Base-by-base conservation (phyloP, 495 filamentous ascomycete genomes). In the Apiosordaria backusii region DNA sequence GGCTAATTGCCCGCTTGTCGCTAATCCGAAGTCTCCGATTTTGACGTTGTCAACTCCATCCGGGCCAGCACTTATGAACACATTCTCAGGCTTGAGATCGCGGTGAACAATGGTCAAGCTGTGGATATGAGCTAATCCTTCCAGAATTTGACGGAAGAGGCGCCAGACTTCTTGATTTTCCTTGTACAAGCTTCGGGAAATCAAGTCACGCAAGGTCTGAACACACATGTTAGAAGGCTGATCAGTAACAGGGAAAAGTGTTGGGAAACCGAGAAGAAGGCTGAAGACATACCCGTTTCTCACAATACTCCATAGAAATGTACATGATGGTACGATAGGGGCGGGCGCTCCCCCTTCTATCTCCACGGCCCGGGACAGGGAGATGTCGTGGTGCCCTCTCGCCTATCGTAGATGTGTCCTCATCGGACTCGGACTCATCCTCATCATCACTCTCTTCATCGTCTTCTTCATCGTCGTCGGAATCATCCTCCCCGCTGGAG, bases 11-110 rank as follows among this genome's bases (percentile, higher is more conserved):
- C 92, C 91, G 68, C 87, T 93, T 2, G 93, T 97, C 50, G 95
- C 95, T 45, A 99, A 82, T 4, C 95, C 95, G 76, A 99, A 98
- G 74, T 99, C 95, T 60, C 95, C 95, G 66, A 99, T 97, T 64
- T 93, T 91, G 13, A 96, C 92, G 71, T 96, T 94, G 55, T 90
- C 91, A 2, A 89, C 84, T 40, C 89, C 85, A 71, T 98, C 96
- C 13, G 77, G 70, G 13, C 77, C 77, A 23, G 75, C 73, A 26
- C 74, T 75, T 70, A 98, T 95, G 78, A 99, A 99, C 58, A 99
- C 87, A 68, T 99, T 99, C 71, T 99, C 96, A 0, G 95, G 95
- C 72, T 98, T 98, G n/a, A 99, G 83, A 75, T 99, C 95, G 1
- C 95, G 89, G 72, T 99, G 95, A 22, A 99, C 94, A 69, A 99